These are phyloP conservation scores for Nakataea oryzae DNA, from an alignment of 2,329 filamentous ascomycete species.

Conservation along the genomic window DNA sequence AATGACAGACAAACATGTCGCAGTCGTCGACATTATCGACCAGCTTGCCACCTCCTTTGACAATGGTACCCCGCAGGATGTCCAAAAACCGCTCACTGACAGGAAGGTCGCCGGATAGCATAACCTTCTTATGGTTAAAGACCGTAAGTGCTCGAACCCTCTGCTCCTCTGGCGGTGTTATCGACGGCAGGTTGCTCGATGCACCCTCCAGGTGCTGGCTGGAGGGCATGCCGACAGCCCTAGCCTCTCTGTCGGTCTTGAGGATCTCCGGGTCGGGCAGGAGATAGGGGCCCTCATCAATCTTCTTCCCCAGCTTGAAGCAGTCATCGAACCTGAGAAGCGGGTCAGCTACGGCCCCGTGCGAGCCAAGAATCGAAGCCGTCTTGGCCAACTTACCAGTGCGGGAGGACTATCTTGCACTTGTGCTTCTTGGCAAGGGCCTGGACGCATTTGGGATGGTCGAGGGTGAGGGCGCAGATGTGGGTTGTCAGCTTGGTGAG, in stretches of 20 bases:
- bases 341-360: neutral
- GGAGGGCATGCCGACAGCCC: constrained; percentile 28
- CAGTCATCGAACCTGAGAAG: constrained; percentile 85
- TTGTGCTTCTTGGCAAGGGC: constrained; percentile 55
- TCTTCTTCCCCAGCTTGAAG: constrained; percentile 81
- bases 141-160: constrained; percentile 45
- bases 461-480: constrained; percentile 69
- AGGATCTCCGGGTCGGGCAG: constrained; percentile 81
- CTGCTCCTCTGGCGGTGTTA: constrained; percentile 19
- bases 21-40: constrained; percentile 57
- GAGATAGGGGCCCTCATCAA: constrained; percentile 77
- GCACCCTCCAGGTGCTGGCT: constrained; percentile 59
- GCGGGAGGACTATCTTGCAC: constrained; percentile 79
- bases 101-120: constrained; percentile 65
- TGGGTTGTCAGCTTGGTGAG: constrained; percentile 74
- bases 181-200: constrained; percentile 31
- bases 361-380: neutral
- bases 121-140: constrained; percentile 67
- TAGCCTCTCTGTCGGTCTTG: constrained; percentile 19
- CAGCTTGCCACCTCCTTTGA: constrained; percentile 58
- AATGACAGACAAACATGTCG: constrained; percentile 80
- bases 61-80: constrained; percentile 62
- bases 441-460: constrained; percentile 59
- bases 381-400: constrained; percentile 46
- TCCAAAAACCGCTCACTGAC: constrained; percentile 56